phyloP scores from a whole-genome alignment of 371 early-diverging fungal genomes.

The Nematocida major region DNA sequence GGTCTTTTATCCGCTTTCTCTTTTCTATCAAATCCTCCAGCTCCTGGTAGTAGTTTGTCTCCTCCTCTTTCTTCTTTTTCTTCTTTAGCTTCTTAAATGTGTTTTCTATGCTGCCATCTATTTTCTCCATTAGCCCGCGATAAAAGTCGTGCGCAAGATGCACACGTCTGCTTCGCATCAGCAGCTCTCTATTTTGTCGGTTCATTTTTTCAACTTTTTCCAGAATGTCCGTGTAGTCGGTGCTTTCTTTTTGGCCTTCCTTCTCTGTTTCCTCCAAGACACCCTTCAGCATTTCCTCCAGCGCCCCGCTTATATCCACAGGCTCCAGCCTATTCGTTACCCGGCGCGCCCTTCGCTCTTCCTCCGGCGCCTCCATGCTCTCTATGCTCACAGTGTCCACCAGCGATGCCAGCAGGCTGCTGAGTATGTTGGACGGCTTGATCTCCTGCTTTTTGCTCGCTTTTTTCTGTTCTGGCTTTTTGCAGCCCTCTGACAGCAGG shows the following conservation, averaged over 20 bases:
- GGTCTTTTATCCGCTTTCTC: slow-evolving; percentile 6
- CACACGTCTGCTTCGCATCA: not conserved
- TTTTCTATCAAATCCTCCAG: slow-evolving; percentile 40
- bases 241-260: not conserved
- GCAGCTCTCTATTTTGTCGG: not conserved
- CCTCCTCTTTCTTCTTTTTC: slow-evolving; percentile 54
- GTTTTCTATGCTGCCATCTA: slow-evolving; percentile 18
- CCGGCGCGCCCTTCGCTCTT: slow-evolving; percentile 16
- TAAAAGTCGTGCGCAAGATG: not conserved
- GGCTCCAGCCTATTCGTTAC: not conserved
- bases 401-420: slow-evolving; percentile 13
- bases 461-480: not conserved
- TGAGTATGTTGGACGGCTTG: not conserved
- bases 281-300: not conserved
- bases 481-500: slow-evolving; percentile 1
- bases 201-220: slow-evolving; percentile 16
- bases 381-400: not conserved
- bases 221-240: slow-evolving; percentile 9
- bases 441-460: not conserved
- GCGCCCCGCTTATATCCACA: not conserved
- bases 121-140: not conserved
- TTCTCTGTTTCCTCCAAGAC: not conserved
- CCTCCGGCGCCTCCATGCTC: not conserved
- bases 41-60: slow-evolving; percentile 19
- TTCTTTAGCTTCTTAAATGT: slow-evolving; percentile 37